These are phyloP conservation scores for Paramarasmius palmivorus DNA, from an alignment of 1,284 basidiomycete genomes.

Conservation along the genomic window DNA sequence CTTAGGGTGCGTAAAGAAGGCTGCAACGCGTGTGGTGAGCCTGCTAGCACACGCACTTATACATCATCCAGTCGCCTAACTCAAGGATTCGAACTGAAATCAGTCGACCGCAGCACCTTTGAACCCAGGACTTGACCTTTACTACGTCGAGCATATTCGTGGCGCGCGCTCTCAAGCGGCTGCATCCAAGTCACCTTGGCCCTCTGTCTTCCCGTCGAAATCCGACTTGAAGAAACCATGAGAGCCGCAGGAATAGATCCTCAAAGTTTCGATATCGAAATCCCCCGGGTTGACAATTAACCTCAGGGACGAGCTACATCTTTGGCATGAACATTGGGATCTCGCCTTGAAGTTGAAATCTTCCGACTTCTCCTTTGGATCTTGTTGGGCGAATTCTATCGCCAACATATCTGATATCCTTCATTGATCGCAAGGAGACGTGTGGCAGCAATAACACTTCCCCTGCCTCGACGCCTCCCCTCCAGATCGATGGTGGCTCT, in stretches of 20 bases:
- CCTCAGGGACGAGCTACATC: not conserved
- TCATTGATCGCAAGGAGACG: not conserved
- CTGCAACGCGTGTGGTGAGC: not conserved
- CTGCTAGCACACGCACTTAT: not conserved
- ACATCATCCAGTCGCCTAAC: not conserved
- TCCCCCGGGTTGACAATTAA: not conserved
- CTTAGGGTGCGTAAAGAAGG: not conserved
- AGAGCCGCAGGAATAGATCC: conserved; percentile 19
- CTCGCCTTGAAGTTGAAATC: not conserved
- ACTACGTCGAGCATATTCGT: conserved; percentile 23
- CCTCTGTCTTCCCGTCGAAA: conserved; percentile 17
- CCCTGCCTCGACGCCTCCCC: not conserved
- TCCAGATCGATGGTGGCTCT: not conserved
- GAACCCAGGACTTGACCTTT: conserved; percentile 13
- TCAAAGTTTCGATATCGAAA: conserved; percentile 21
- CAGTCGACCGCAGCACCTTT: conserved; percentile 13
- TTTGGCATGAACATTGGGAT: conserved; percentile 3
- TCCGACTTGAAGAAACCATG: conserved; percentile 20
- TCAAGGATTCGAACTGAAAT: not conserved
- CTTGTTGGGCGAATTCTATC: not conserved
- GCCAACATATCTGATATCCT: not conserved
- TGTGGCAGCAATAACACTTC: not conserved
- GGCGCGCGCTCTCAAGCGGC: conserved; percentile 20
- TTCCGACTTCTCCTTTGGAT: not conserved
- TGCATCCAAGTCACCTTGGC: conserved; percentile 18